Conservation (phyloP, 225 moss, liverwort and hornwort genomes). For the Polytrichum commune region DNA sequence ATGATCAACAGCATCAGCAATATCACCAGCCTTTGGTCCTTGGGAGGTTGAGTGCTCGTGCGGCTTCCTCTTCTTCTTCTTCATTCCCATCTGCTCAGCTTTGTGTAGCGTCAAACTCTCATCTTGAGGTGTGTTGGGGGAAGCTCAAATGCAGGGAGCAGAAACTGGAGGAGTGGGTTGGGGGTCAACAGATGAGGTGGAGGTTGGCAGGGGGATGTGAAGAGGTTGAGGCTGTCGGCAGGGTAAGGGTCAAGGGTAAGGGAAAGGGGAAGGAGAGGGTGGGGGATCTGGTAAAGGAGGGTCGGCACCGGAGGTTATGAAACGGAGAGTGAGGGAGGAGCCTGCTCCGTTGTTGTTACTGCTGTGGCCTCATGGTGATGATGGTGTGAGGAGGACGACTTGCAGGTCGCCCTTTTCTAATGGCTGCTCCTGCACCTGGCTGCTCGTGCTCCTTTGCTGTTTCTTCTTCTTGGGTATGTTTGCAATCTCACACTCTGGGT, state of each 20-base stretch:
- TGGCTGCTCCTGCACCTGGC: conserved; percentile 6
- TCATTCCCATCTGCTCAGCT: too few species aligned
- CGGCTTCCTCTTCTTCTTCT: neutral
- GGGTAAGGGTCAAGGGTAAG: neutral
- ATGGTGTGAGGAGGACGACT: conserved; percentile 9
- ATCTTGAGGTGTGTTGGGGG: neutral
- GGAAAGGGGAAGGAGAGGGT: neutral
- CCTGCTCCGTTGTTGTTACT: conserved; percentile 26
- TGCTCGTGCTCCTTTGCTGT: conserved; percentile 11
- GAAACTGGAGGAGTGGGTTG: neutral
- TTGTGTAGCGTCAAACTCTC: too few species aligned
- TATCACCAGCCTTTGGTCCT: too few species aligned
- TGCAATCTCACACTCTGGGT: neutral
- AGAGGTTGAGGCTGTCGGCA: neutral
- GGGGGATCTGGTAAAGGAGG: neutral
- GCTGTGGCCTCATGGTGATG: conserved; percentile 18
- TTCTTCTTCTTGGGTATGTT: too few species aligned
- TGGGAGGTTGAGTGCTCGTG: neutral
- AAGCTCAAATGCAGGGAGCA: neutral
- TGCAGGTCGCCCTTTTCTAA: conserved; percentile 13
- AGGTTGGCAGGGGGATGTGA: neutral
- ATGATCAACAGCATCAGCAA: neutral
- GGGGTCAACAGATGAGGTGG: neutral
- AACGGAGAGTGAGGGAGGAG: conserved; percentile 23
- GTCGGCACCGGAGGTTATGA: conserved; percentile 39